A percentile compares a stretch with the other conserved stretches of the same genome.
Evolutionary conservation across 2,329 filamentous ascomycete species (phyloP).

Genomic region (Thielaviopsis euricoi): DNA sequence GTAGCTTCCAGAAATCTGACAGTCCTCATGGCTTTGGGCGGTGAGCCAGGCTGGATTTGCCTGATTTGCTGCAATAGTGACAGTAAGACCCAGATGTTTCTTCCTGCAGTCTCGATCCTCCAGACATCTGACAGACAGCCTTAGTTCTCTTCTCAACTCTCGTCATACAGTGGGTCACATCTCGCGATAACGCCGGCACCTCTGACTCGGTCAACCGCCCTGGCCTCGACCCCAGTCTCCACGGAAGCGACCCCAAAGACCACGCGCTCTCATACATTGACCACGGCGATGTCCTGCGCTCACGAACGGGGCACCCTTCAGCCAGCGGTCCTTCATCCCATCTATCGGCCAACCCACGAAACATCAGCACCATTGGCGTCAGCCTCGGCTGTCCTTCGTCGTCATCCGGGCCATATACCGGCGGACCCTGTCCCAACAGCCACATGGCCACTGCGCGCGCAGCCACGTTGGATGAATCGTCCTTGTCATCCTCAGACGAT

Average conservation of each 20-base stretch:
- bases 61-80: constrained; percentile 50
- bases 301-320: background rate
- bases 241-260: background rate
- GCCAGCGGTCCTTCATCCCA: background rate
- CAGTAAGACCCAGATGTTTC: constrained; percentile 22
- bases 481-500: background rate
- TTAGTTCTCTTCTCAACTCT: constrained; percentile 42
- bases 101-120: background rate
- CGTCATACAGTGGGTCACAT: constrained; percentile 46
- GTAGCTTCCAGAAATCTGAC: constrained; percentile 39
- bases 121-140: background rate
- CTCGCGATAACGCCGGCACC: constrained; percentile 25
- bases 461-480: constrained; percentile 2
- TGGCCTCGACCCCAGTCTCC: constrained; percentile 7
- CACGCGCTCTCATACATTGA: constrained; percentile 4
- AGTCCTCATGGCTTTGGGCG: constrained; percentile 39
- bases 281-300: background rate
- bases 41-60: constrained; percentile 49
- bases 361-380: background rate
- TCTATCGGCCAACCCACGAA: background rate
- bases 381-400: background rate
- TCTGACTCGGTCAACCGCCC: constrained; percentile 14
- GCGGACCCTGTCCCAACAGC: background rate
- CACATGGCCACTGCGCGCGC: constrained; percentile 6
- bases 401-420: constrained; percentile 4